Percentiles rank a stretch among this genome's conserved stretches.
These are phyloP conservation scores for Malus orientalis DNA, from an alignment of 306 rosid species.

Conservation along the genomic window DNA sequence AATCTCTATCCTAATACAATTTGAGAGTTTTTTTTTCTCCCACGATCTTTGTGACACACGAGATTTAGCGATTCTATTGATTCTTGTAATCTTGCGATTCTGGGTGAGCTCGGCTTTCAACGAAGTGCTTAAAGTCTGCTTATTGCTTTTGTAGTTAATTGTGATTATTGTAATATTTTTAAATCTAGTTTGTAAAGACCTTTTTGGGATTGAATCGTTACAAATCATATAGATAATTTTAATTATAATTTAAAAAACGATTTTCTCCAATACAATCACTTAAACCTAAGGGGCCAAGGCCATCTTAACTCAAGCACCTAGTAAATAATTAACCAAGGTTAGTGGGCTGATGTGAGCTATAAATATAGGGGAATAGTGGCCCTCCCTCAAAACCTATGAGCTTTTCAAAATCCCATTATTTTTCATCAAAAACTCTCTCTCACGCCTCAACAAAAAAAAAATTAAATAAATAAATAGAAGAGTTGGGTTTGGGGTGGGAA, in stretches of 20 bases:
- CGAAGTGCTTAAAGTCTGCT: neutral
- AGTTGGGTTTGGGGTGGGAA: neutral
- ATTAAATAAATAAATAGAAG: neutral
- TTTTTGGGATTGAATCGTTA: neutral
- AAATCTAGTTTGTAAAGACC: neutral
- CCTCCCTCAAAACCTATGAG: constrained; percentile 4
- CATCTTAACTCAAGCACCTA: constrained; percentile 25
- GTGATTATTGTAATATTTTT: neutral
- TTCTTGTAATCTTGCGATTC: too few species aligned
- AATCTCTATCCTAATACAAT: neutral
- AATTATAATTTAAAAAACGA: neutral
- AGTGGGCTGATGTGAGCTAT: constrained; percentile 7
- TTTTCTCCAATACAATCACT: neutral
- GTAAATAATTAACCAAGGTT: constrained; percentile 42
- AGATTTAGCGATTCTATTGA: too few species aligned
- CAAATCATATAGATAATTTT: neutral
- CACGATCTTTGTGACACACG: neutral
- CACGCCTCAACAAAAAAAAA: neutral
- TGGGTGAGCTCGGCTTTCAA: neutral
- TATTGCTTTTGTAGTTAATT: neutral
- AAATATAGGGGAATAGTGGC: neutral
- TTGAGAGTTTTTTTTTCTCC: neutral
- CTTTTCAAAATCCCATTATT: neutral
- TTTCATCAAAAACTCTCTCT: constrained; percentile 7
- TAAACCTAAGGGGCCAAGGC: neutral